A percentile compares a stretch with the other conserved stretches of the same genome.
phyloP scores from a whole-genome alignment of 768 basidiomycete species.

The Rhodotorula kratochvilovae region DNA sequence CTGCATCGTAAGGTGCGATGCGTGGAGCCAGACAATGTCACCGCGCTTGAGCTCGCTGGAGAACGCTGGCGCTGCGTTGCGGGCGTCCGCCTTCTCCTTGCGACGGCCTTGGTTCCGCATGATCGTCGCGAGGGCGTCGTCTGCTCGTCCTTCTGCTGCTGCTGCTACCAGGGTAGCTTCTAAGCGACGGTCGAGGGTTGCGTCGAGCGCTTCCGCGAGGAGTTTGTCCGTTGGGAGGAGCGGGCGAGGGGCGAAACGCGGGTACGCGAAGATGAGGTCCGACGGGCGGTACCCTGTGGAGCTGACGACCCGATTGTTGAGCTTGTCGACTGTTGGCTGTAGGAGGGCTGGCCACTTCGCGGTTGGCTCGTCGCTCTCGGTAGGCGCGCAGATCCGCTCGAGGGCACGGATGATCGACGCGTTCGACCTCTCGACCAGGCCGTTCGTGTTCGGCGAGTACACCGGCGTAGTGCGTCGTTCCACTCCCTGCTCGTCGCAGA shows the following conservation, averaged over 20 bases:
- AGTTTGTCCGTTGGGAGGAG: not conserved
- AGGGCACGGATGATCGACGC: not conserved
- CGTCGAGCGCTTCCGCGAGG: not conserved
- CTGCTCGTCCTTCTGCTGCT: not conserved
- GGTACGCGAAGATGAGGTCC: not conserved
- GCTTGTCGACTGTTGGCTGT: not conserved
- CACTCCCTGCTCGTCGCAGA: not conserved
- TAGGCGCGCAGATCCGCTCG: not conserved
- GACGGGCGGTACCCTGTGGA: not conserved
- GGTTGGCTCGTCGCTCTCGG: not conserved
- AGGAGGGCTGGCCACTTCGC: not conserved
- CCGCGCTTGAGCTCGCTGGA: not conserved
- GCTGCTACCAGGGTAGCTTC: not conserved
- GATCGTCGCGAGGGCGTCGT: not conserved
- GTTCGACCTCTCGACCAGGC: not conserved
- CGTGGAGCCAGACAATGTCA: not conserved
- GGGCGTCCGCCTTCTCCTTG: not conserved
- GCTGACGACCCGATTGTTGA: not conserved
- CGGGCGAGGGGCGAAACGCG: not conserved
- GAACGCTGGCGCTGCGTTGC: not conserved
- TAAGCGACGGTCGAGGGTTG: not conserved
- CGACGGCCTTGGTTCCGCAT: not conserved
- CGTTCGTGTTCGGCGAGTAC: not conserved
- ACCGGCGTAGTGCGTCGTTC: not conserved
- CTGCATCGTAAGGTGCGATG: not conserved